Conservation (phyloP, 2,329 filamentous ascomycete genomes). For the Neonectria sp. region DNA sequence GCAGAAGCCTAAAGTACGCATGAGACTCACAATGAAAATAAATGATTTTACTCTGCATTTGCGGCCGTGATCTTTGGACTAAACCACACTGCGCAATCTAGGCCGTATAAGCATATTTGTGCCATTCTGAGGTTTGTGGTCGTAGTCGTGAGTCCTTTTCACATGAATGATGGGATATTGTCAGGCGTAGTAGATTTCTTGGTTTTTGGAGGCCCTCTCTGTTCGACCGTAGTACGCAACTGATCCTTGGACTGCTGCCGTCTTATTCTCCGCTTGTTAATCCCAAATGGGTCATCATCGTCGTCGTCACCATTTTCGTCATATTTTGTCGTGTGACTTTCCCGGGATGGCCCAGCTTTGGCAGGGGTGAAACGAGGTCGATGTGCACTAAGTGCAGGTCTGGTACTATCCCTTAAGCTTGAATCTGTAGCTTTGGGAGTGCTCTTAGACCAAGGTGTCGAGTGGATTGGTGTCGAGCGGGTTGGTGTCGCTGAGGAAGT, state of each 20-base stretch:
- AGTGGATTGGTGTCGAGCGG: slow-evolving; percentile 28
- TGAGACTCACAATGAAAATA: slow-evolving; percentile 45
- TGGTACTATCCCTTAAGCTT: slow-evolving; percentile 23
- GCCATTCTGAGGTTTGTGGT: not conserved
- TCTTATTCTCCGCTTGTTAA: slow-evolving; percentile 49
- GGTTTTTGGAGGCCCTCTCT: slow-evolving; percentile 28
- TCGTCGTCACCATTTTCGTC: slow-evolving; percentile 43
- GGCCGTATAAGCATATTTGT: not conserved
- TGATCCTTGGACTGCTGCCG: slow-evolving; percentile 52
- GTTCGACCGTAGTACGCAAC: slow-evolving; percentile 41
- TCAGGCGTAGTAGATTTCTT: slow-evolving; percentile 45
- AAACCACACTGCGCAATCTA: not conserved
- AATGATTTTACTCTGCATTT: slow-evolving; percentile 32
- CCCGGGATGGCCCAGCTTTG: slow-evolving; percentile 11
- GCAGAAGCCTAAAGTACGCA: slow-evolving; percentile 55
- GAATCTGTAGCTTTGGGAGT: slow-evolving; percentile 33
- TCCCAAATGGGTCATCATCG: slow-evolving; percentile 55
- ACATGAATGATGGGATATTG: slow-evolving; percentile 57
- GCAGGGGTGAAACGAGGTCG: slow-evolving; percentile 22
- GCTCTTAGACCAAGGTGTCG: slow-evolving; percentile 31
- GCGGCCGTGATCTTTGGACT: not conserved
- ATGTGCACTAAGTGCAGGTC: slow-evolving; percentile 7
- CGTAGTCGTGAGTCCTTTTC: slow-evolving; percentile 24
- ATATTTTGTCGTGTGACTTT: not conserved
- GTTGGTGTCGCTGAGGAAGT: slow-evolving; percentile 28